Percentiles rank a stretch among this genome's conserved stretches.
Conservation (phyloP, 768 basidiomycete species). For the Podaxis rugospora region DNA sequence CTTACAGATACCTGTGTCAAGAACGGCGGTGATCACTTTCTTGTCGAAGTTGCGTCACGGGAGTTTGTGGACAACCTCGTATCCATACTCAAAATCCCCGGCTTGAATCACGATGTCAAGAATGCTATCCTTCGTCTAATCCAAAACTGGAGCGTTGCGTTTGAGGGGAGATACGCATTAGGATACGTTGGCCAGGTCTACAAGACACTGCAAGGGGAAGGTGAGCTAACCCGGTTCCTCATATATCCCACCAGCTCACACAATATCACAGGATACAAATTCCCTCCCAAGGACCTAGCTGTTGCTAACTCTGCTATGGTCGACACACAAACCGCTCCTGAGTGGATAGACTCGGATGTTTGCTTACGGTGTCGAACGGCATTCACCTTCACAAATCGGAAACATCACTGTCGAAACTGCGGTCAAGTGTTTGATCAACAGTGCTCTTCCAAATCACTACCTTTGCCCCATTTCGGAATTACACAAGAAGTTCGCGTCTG, state of each 20-base stretch:
- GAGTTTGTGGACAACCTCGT: constrained; percentile 95
- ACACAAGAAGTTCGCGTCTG: constrained; percentile 91
- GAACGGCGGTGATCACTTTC: constrained; percentile 93
- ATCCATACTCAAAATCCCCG: constrained; percentile 77
- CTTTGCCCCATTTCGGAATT: constrained; percentile 92
- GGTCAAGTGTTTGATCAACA: constrained; percentile 94
- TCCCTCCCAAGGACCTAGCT: constrained; percentile 75
- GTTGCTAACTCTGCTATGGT: constrained; percentile 79
- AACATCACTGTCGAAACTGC: constrained; percentile 98
- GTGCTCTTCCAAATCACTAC: constrained; percentile 81
- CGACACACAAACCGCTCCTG: constrained; percentile 86
- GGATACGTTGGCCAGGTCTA: constrained; percentile 79
- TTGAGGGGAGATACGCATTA: constrained; percentile 74
- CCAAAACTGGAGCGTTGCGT: constrained; percentile 94
- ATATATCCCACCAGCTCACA: not conserved
- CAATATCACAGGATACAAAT: constrained; percentile 58
- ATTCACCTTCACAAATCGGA: constrained; percentile 94
- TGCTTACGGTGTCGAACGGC: constrained; percentile 89
- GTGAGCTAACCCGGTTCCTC: constrained; percentile 34
- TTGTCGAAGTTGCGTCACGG: constrained; percentile 77
- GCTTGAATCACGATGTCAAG: constrained; percentile 79
- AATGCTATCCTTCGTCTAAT: constrained; percentile 68
- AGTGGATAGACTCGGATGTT: constrained; percentile 96
- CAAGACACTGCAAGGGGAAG: constrained; percentile 69
- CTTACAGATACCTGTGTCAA: constrained; percentile 91